Conservation (phyloP, 331 rosid genomes). For the Erythrophleum ivorense region DNA sequence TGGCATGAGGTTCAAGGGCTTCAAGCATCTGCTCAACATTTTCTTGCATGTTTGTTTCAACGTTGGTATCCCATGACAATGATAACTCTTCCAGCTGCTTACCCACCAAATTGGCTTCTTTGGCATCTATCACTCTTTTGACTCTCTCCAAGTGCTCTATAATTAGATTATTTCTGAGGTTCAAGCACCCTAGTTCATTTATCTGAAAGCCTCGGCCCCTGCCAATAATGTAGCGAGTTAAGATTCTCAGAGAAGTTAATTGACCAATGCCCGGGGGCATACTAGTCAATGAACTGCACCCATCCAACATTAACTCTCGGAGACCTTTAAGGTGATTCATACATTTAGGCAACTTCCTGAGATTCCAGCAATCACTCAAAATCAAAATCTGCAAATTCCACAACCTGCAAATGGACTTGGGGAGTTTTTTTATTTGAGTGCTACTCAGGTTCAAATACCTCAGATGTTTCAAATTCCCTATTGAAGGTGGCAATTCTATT, state of each 20-base stretch:
- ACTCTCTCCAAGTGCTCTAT: conserved; percentile 28
- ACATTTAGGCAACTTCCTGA: neutral
- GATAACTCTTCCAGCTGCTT: conserved; percentile 21
- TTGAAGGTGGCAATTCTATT: neutral
- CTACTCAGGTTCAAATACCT: conserved; percentile 21
- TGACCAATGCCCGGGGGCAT: conserved; percentile 29
- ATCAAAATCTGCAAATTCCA: conserved; percentile 33
- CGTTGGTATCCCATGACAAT: conserved; percentile 26
- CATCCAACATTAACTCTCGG: conserved; percentile 15
- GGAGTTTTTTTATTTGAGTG: neutral
- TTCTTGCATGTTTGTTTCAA: conserved; percentile 10
- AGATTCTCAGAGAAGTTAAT: conserved; percentile 17
- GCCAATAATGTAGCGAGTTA: conserved; percentile 21
- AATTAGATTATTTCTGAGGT: conserved; percentile 7
- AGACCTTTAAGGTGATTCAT: conserved; percentile 23
- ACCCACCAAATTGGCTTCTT: conserved; percentile 19
- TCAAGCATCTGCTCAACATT: conserved; percentile 14
- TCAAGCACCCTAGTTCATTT: neutral
- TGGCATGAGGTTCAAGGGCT: conserved; percentile 28
- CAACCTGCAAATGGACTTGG: conserved; percentile 17
- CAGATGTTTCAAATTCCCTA: conserved; percentile 17
- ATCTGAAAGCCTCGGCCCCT: neutral
- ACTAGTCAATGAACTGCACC: neutral
- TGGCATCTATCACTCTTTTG: conserved; percentile 1
- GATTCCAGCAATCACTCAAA: neutral